These are phyloP conservation scores for Alternaria metachromatica DNA, from an alignment of 2,329 filamentous ascomycete genomes.

Conservation along the genomic window DNA sequence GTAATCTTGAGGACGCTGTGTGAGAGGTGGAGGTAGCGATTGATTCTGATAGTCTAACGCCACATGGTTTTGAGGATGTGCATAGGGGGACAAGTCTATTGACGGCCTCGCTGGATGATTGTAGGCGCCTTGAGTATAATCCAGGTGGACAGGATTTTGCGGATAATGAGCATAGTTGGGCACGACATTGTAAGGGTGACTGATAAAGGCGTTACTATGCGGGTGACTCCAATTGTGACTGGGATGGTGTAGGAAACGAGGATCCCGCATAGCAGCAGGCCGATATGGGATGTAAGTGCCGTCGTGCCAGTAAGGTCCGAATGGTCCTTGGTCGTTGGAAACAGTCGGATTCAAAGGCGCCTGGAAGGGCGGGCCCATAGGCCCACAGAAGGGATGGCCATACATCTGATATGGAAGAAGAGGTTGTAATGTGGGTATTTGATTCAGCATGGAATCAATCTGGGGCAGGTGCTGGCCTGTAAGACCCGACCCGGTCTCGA, in stretches of 20 bases:
- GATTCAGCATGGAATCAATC: constrained; percentile 68
- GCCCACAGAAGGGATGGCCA: constrained; percentile 39
- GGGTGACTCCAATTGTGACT: constrained; percentile 41
- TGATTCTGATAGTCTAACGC: constrained; percentile 39
- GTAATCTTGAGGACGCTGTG: constrained; percentile 35
- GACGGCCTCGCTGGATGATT: constrained; percentile 28
- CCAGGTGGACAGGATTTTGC: constrained; percentile 33
- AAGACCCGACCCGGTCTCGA: constrained; percentile 44
- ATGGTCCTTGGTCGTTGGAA: constrained; percentile 51
- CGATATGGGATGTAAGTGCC: constrained; percentile 51
- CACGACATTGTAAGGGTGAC: constrained; percentile 34
- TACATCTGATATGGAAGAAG: constrained; percentile 60
- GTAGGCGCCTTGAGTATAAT: constrained; percentile 33
- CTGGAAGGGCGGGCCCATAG: constrained; percentile 44
- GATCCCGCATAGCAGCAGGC: constrained; percentile 50
- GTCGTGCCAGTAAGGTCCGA: constrained; percentile 52
- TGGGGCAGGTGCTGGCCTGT: constrained; percentile 56
- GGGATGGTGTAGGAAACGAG: constrained; percentile 45
- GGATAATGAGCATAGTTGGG: constrained; percentile 35
- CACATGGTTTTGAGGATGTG: constrained; percentile 30
- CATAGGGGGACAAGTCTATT: constrained; percentile 36
- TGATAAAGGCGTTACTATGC: constrained; percentile 36
- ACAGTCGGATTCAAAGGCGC: constrained; percentile 48
- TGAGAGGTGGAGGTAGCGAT: constrained; percentile 22
- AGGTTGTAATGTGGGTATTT: constrained; percentile 63